Percentiles rank a stretch among this genome's conserved stretches.
phyloP scores from a whole-genome alignment of 192 early-diverging fungal species.

The Rhizophagus prolifer region DNA sequence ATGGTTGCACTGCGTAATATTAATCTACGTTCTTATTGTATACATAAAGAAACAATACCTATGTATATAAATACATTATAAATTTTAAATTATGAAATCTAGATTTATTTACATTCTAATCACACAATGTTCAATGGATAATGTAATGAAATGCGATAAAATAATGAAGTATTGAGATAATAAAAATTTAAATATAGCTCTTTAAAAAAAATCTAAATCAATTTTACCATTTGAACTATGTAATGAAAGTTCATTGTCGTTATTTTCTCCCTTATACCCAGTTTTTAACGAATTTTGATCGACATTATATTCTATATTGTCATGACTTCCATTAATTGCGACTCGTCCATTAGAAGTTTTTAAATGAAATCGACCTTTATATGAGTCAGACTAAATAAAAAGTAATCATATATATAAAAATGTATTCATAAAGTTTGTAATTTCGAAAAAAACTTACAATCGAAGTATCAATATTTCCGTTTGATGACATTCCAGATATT shows the following conservation, averaged over 20 bases:
- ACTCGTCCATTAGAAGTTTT: neutral
- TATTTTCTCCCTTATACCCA: neutral
- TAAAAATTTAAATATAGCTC: neutral
- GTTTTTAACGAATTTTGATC: neutral
- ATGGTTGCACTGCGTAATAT: no score
- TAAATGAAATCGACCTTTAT: conserved; percentile 11
- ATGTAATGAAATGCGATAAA: no score
- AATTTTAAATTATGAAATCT: no score
- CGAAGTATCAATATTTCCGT: neutral
- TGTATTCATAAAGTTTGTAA: neutral
- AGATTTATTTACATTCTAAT: no score
- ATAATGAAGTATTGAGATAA: no score
- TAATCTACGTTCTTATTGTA: no score
- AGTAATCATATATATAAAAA: no score
- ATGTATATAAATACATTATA: no score
- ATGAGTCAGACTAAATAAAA: conserved; percentile 5
- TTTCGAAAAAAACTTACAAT: neutral
- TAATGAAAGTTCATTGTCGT: neutral
- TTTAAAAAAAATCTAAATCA: neutral
- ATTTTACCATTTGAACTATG: conserved; percentile 5
- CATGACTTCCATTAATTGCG: neutral
- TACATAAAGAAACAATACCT: no score
- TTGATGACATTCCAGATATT: conserved; percentile 9
- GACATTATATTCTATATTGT: neutral
- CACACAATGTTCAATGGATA: no score